phyloP scores from a whole-genome alignment of 805 yeast genomes.

The Lipomyces sp. region DNA sequence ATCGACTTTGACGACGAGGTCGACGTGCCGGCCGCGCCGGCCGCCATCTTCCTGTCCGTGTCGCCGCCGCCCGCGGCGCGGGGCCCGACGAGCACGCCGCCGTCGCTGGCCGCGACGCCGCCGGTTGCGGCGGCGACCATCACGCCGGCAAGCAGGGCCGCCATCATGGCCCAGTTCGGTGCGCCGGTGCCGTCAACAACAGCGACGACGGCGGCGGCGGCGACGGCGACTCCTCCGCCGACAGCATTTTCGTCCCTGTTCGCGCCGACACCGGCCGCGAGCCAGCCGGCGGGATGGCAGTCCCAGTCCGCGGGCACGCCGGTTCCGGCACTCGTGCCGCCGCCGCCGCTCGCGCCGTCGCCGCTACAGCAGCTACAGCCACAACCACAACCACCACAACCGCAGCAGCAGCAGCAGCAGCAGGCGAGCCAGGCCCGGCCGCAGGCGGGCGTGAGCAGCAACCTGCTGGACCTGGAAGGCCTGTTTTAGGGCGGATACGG shows the following conservation, averaged over 20 bases:
- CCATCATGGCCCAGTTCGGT: conserved; percentile 13
- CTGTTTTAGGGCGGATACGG: too few species aligned
- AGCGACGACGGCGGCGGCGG: not conserved
- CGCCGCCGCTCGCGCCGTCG: not conserved
- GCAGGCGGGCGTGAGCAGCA: conserved; percentile 8
- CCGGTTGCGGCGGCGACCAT: not conserved
- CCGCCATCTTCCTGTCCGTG: conserved; percentile 12
- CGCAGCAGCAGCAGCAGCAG: conserved; percentile 2
- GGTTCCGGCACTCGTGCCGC: not conserved
- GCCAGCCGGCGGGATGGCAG: not conserved
- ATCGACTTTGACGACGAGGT: conserved; percentile 72
- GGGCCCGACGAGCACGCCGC: not conserved
- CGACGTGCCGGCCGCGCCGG: conserved; percentile 8
- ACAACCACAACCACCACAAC: not conserved
- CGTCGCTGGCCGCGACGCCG: conserved; percentile 2
- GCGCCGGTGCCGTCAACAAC: not conserved
- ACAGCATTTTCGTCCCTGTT: not conserved
- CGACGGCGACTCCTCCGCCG: not conserved
- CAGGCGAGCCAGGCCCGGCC: conserved; percentile 1
- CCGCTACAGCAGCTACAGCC: not conserved
- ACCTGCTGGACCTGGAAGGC: conserved; percentile 18
- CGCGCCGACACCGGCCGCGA: not conserved
- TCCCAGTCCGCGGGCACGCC: not conserved
- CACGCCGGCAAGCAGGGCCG: conserved; percentile 4
- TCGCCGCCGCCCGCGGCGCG: conserved; percentile 17